Base-by-base conservation (phyloP, 306 rosid genomes). In the Crataegus laevigata region DNA sequence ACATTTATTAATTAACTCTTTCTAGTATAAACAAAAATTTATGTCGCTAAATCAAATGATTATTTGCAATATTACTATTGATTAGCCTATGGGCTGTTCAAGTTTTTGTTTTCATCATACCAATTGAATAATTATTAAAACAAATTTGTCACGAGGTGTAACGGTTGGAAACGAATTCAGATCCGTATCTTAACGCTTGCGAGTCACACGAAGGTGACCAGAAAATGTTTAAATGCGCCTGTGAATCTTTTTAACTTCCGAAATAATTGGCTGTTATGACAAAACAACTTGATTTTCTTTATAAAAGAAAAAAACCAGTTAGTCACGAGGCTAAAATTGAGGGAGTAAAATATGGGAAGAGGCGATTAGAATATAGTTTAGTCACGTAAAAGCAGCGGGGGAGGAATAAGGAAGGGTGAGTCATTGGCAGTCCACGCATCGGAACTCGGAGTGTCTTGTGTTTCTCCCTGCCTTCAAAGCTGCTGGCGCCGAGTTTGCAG, bases 131-230 rank as follows among this genome's bases (percentile, higher is more conserved):
- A 36, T 36, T 36, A 36, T 7, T 36, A 36, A 36, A 36, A 32
- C 36, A 32, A 32, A 32, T 32, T 32, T 32, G 0, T 32, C 8
- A 32, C 0, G 1, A 32, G 36, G 8, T 32, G 5, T 32, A 32
- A 32, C 8, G 8, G 36, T 32, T 32, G 8, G 36, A 8, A 32
- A 1, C 10, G 10, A 36, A 7, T 36, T 36, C 40, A 36, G 0
- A 36, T 2, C 0, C 2, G 10, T 0, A 36, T 7, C 2, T 6
- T 36, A 0, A 36, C 0, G 2, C 0, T 36, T 36, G 10, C 7
- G 40, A 36, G 0, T 36, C 2, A 36, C 10, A 36, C 40, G 1
- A 36, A 1, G 2, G 0, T 36, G 0, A 0, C 0, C 0, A 36
- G 0, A 36, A 36, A 36, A 36, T 36, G 0, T 0, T 36, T 2